Conservation (phyloP, 441 rosid species). For the Daphne laureola region DNA sequence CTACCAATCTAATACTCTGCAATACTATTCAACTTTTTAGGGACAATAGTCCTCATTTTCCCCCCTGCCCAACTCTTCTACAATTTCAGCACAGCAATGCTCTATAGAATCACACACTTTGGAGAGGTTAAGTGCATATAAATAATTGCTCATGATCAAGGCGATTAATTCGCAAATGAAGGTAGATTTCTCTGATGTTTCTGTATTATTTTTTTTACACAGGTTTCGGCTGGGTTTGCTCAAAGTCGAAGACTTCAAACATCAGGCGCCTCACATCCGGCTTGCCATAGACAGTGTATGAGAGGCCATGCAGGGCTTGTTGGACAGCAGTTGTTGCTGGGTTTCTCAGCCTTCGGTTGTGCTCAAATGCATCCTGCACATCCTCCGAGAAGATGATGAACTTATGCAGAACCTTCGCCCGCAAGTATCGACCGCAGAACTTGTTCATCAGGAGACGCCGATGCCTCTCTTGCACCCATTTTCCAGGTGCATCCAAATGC, state of each 20-base stretch:
- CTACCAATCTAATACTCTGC: no score
- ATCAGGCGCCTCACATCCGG: slow-evolving; percentile 83
- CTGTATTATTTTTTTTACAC: slow-evolving; percentile 26
- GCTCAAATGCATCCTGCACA: slow-evolving; percentile 72
- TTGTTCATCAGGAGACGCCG: slow-evolving; percentile 84
- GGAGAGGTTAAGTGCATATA: no score
- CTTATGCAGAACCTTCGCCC: slow-evolving; percentile 72
- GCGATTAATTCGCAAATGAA: no score
- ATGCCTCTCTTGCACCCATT: slow-evolving; percentile 85
- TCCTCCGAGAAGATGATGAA: slow-evolving; percentile 53
- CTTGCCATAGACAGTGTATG: slow-evolving; percentile 72
- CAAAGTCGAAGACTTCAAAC: slow-evolving; percentile 93
- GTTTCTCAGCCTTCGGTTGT: slow-evolving; percentile 71
- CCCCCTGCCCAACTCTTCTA: no score
- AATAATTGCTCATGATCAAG: no score
- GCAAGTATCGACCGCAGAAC: slow-evolving; percentile 72
- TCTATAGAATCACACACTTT: no score
- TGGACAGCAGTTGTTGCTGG: slow-evolving; percentile 79
- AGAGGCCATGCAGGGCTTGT: slow-evolving; percentile 84
- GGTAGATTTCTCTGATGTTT: no score
- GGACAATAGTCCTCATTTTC: no score
- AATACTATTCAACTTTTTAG: no score
- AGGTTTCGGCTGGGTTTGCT: slow-evolving; percentile 83
- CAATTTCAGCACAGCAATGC: no score
- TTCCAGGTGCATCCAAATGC: slow-evolving; percentile 90